phyloP scores from a whole-genome alignment of 2,329 filamentous ascomycete species.

The Acephala macrosclerotiorum region DNA sequence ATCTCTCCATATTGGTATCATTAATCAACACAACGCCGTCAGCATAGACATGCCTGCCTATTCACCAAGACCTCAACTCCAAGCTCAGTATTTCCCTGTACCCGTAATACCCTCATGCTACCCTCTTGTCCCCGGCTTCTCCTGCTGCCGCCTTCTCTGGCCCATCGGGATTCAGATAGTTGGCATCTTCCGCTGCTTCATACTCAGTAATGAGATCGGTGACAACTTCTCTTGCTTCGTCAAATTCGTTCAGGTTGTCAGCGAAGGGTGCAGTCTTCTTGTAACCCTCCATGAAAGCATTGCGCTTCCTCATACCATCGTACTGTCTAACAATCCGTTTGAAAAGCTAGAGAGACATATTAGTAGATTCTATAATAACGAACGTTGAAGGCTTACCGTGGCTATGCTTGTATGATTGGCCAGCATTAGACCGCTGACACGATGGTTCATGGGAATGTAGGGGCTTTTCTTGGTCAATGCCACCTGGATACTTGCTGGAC shows the following conservation, averaged over 20 bases:
- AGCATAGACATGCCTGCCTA: neutral
- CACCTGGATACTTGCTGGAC: slow-evolving; percentile 96
- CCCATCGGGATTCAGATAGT: slow-evolving; percentile 78
- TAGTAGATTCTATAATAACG: slow-evolving; percentile 18
- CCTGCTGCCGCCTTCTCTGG: slow-evolving; percentile 35
- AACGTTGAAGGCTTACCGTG: slow-evolving; percentile 62
- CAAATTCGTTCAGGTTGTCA: slow-evolving; percentile 92
- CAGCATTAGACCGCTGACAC: slow-evolving; percentile 95
- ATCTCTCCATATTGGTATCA: slow-evolving; percentile 40
- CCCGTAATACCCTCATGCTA: slow-evolving; percentile 15
- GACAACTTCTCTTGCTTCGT: slow-evolving; percentile 91
- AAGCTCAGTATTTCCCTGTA: neutral
- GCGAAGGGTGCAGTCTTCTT: slow-evolving; percentile 95
- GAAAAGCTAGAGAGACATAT: slow-evolving; percentile 67
- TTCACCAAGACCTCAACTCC: slow-evolving; percentile 25
- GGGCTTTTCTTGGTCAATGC: slow-evolving; percentile 96
- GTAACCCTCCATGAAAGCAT: slow-evolving; percentile 95
- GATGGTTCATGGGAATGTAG: slow-evolving; percentile 91
- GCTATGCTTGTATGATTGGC: slow-evolving; percentile 98
- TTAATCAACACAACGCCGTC: slow-evolving; percentile 37
- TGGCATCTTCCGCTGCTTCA: slow-evolving; percentile 88
- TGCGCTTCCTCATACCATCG: slow-evolving; percentile 92
- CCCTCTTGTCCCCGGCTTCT: slow-evolving; percentile 41
- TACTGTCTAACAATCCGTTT: slow-evolving; percentile 93
- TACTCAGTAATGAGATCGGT: slow-evolving; percentile 93